Evolutionary conservation across 495 filamentous ascomycete species (phyloP), one percentile per base, ranked within the genome.

Genomic region (Parathielavia appendiculata): DNA sequence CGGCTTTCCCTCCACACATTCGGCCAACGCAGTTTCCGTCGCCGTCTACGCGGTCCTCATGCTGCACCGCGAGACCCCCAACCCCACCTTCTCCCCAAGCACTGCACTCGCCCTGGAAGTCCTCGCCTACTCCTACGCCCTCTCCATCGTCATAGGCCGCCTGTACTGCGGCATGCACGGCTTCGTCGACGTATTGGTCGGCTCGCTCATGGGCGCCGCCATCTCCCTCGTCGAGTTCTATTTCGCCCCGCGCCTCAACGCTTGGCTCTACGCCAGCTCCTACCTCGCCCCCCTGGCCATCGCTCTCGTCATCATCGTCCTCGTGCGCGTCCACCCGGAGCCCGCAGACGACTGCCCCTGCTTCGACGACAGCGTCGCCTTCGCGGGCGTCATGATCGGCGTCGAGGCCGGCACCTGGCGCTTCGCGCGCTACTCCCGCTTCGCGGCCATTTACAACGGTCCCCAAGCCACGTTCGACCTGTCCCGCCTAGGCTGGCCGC

Each of bases 81-180:
- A 78, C 63, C 66, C 26, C 26, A 30, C 73, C 39, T 75, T 88
- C 22, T 71, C 78, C 9, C 69, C 74, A 6, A 67, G 61, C 20
- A 78, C 81, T 4, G 83, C 77, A 52, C 39, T 85, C n/a, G 65
- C 80, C 6, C 74, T 91, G 36, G 85, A 93, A 66, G 68, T 61
- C 4, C 66, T 88, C 8, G 83, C 85, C 12, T 95, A 91, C 70
- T 81, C 86, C 52, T 98, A 97, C 66, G 90, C 88, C 12, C 69
- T 83, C n/a, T 96, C 92, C 22, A 96, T 98, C 61, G 77, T 96
- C 26, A 64, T 97, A 54, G 93, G 93, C 20, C 83, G 93, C 46
- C 74, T 98, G 22, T 97, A 97, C 73, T 97, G 93, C 68, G 93
- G 93, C 51, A 98, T 98, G 93, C 93, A 98, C 73, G 93, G 93